Evolutionary conservation across 306 rosid genomes (phyloP).

Genomic region (Glycine soja): DNA sequence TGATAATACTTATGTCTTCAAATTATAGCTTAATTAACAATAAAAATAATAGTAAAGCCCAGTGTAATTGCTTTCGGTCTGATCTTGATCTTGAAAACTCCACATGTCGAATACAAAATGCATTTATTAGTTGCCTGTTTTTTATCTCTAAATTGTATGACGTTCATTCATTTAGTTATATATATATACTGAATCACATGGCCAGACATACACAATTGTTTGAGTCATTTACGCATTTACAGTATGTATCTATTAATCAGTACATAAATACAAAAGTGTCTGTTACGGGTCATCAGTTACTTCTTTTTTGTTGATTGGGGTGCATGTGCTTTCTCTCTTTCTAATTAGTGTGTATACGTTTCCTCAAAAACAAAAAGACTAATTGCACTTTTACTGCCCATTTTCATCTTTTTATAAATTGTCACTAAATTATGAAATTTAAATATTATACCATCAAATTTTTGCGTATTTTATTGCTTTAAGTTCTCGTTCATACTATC

Average conservation of each 20-base stretch:
- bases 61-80: not conserved
- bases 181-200: not conserved
- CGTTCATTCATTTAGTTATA: not conserved
- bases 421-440: too few species aligned
- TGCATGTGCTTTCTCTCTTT: not conserved
- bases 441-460: too few species aligned
- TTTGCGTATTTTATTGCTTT: too few species aligned
- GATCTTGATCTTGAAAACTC: not conserved
- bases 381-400: too few species aligned
- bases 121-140: not conserved
- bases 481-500: too few species aligned
- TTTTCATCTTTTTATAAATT: too few species aligned
- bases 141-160: not conserved
- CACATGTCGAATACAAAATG: not conserved
- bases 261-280: slow-evolving; percentile 7
- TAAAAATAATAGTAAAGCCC: not conserved
- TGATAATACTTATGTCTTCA: not conserved
- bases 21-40: not conserved
- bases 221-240: slow-evolving; percentile 6
- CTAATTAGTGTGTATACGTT: not conserved
- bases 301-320: not conserved
- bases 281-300: not conserved
- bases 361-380: too few species aligned
- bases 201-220: not conserved
- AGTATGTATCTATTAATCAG: not conserved